Evolutionary conservation across 2,329 filamentous ascomycete genomes (phyloP).

Genomic region (Pseudogymnoascus sp.): DNA sequence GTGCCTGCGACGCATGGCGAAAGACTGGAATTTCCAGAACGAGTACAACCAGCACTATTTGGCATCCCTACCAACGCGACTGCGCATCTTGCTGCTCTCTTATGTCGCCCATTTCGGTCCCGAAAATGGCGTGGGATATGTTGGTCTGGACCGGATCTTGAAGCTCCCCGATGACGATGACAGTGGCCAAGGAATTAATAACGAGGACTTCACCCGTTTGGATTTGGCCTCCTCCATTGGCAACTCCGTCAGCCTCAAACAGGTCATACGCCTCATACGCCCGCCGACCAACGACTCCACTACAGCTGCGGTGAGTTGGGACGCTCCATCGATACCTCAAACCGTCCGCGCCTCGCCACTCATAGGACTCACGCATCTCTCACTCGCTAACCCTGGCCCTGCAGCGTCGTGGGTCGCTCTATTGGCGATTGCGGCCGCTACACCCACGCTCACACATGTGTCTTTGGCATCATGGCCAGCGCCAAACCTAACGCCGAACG

Average conservation of each 20-base stretch:
- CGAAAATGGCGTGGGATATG: constrained; percentile 39
- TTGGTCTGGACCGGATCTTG: constrained; percentile 44
- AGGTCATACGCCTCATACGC: constrained; percentile 44
- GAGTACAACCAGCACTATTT: constrained; percentile 50
- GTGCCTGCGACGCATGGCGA: constrained; percentile 41
- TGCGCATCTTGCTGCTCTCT: constrained; percentile 44
- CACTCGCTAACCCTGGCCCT: constrained; percentile 37
- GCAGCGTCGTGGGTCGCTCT: constrained; percentile 51
- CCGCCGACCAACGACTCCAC: background rate
- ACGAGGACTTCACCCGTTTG: constrained; percentile 42
- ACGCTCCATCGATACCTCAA: constrained; percentile 17
- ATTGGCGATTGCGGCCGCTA: constrained; percentile 43
- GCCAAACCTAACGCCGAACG: constrained; percentile 48
- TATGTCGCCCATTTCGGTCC: constrained; percentile 39
- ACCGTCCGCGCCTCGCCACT: constrained; percentile 26
- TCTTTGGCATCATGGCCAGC: constrained; percentile 55
- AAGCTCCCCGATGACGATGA: constrained; percentile 28
- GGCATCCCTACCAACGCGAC: constrained; percentile 44
- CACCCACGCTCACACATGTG: constrained; percentile 50
- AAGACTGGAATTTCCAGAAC: constrained; percentile 47
- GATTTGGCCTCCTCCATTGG: constrained; percentile 48
- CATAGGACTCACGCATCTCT: constrained; percentile 53
- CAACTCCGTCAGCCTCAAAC: constrained; percentile 42
- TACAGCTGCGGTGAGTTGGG: constrained; percentile 20
- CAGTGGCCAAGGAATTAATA: constrained; percentile 24